Conservation (phyloP, 768 basidiomycete genomes). For the Serendipita sp. region DNA sequence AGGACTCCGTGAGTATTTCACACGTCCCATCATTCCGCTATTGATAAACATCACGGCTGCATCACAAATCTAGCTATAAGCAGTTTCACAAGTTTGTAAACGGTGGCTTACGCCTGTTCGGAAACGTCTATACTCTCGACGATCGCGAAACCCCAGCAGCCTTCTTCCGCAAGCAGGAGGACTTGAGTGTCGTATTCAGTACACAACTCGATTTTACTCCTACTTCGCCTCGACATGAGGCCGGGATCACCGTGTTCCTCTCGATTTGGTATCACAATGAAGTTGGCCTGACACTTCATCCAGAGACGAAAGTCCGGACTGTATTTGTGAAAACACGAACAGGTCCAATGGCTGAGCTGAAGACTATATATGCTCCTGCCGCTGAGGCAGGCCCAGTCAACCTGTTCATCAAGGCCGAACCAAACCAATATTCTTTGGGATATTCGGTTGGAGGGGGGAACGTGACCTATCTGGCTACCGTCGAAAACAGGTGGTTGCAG, state of each 20-base stretch:
- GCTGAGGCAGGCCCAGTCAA: background rate
- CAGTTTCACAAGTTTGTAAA: background rate
- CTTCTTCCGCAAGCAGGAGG: background rate
- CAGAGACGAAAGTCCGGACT: background rate
- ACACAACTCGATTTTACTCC: background rate
- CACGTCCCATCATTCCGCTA: too few relatives aligned
- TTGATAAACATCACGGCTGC: background rate
- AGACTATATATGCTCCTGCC: background rate
- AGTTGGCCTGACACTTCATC: background rate
- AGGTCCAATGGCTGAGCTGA: background rate
- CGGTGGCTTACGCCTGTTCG: background rate
- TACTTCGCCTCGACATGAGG: background rate
- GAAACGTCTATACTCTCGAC: background rate
- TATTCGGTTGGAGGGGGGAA: background rate
- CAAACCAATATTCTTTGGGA: background rate
- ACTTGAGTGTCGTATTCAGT: background rate
- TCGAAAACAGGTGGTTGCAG: background rate
- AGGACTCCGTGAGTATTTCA: background rate
- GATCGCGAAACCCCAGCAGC: background rate
- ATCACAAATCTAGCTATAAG: background rate
- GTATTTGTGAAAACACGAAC: background rate
- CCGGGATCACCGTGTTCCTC: background rate
- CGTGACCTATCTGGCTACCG: background rate
- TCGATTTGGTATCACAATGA: background rate
- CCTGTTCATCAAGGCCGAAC: slow-evolving; percentile 1